These are phyloP conservation scores for Gaeumannomyces sp. DNA, from an alignment of 2,329 filamentous ascomycete genomes.

Conservation along the genomic window DNA sequence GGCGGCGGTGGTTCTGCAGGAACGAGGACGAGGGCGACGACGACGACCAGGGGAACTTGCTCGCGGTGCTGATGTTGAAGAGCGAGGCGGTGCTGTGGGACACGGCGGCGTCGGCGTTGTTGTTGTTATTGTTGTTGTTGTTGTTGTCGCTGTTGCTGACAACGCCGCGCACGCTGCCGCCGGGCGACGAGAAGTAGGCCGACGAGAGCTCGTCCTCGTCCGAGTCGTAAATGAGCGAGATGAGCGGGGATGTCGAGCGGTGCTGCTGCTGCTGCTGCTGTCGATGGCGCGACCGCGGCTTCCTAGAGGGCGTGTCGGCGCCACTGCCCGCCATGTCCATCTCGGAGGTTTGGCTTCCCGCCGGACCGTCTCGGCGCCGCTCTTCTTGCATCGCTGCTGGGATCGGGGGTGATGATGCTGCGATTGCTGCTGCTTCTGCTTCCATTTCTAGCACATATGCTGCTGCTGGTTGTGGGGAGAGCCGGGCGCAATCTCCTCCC, in stretches of 20 bases:
- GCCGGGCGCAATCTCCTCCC: no score
- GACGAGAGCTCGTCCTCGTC: slow-evolving; percentile 34
- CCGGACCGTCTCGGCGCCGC: no score
- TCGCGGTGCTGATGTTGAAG: slow-evolving; percentile 3
- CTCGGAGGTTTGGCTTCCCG: slow-evolving; percentile 1
- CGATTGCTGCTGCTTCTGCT: background rate
- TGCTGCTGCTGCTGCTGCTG: background rate
- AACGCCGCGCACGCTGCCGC: slow-evolving; percentile 4
- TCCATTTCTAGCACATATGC: background rate
- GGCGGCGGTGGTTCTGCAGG: background rate
- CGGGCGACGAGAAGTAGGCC: slow-evolving; percentile 10
- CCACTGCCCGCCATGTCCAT: background rate
- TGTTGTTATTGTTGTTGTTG: no score
- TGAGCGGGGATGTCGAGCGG: slow-evolving; percentile 17
- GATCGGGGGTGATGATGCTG: background rate
- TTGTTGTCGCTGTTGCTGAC: background rate
- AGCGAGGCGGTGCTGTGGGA: slow-evolving; percentile 3
- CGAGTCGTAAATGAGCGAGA: slow-evolving; percentile 36
- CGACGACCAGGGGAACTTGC: background rate
- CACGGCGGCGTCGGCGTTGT: background rate
- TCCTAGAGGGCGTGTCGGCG: background rate
- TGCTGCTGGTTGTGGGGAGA: background rate
- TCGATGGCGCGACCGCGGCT: background rate
- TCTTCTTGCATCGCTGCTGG: no score
- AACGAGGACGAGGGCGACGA: background rate